A percentile compares a stretch with the other conserved stretches of the same genome.
phyloP scores from a whole-genome alignment of 148 eudicot genomes.

The Spergularia marina region DNA sequence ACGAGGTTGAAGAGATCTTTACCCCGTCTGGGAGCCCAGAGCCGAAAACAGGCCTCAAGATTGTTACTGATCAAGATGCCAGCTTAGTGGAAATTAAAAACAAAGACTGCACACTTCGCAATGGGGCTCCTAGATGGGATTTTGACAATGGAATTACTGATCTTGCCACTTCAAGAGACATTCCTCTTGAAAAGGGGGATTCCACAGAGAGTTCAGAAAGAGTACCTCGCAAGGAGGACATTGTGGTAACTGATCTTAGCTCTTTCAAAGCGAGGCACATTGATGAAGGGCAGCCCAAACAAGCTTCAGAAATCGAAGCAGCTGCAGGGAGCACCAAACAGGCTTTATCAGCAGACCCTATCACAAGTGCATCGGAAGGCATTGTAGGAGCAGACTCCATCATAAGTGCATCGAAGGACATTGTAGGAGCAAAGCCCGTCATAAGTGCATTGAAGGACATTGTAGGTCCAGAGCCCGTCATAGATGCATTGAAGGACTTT shows the following conservation, averaged over 20 bases:
- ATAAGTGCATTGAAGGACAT: no score
- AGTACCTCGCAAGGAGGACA: neutral
- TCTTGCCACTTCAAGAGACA: constrained; percentile 1
- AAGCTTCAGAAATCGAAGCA: neutral
- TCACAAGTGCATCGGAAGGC: neutral
- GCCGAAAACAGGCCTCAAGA: constrained; percentile 1
- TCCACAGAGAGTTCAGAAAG: constrained; percentile 5
- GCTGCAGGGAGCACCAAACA: neutral
- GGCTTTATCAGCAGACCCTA: neutral
- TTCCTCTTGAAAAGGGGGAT: neutral
- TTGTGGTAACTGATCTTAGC: constrained; percentile 12
- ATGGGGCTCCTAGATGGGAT: constrained; percentile 39
- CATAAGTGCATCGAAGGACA: constrained; percentile 8
- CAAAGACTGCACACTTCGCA: constrained; percentile 29
- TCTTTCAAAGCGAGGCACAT: constrained; percentile 13
- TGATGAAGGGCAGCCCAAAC: constrained; percentile 7
- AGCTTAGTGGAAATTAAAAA: constrained; percentile 5
- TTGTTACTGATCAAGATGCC: constrained; percentile 7
- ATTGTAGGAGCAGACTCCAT: neutral
- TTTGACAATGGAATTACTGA: constrained; percentile 15
- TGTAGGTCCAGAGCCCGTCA: no score
- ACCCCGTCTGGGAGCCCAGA: constrained; percentile 25
- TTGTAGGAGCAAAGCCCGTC: neutral
- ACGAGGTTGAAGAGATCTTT: constrained; percentile 41
- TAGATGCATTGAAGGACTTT: no score